Conservation (phyloP, 106 monocot species). For the Amphibolis antarctica region DNA sequence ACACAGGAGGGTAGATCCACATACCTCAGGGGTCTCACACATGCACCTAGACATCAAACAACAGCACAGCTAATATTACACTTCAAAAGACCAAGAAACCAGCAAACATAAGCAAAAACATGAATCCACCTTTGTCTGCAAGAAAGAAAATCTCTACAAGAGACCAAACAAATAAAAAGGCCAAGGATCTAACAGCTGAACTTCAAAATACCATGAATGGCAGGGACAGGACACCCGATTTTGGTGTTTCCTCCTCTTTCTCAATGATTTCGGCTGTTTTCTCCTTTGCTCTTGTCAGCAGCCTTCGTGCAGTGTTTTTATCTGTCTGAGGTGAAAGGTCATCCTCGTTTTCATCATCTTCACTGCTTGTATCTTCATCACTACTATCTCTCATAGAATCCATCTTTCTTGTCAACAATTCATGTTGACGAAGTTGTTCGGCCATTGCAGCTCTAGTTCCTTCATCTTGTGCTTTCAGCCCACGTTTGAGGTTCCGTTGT, state of each 20-base stretch:
- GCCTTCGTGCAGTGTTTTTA: slow-evolving; percentile 28
- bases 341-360: slow-evolving; percentile 45
- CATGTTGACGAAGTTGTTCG: slow-evolving; percentile 81
- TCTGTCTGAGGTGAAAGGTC: slow-evolving; percentile 21
- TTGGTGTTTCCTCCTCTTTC: slow-evolving; percentile 53
- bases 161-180: too few relatives aligned
- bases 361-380: slow-evolving; percentile 47
- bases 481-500: slow-evolving; percentile 60
- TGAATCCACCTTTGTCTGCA: too few relatives aligned
- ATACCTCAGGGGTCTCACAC: too few relatives aligned
- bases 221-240: slow-evolving; percentile 60
- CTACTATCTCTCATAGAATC: slow-evolving; percentile 68
- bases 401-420: slow-evolving; percentile 78
- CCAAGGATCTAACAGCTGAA: too few relatives aligned
- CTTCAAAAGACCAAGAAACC: too few relatives aligned
- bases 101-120: too few relatives aligned
- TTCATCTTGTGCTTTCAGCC: slow-evolving; percentile 78
- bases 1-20: too few relatives aligned
- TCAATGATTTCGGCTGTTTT: slow-evolving; percentile 49
- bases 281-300: slow-evolving; percentile 63
- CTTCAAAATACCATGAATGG: slow-evolving; percentile 72
- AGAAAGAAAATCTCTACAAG: too few relatives aligned
- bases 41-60: too few relatives aligned
- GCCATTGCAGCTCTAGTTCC: slow-evolving; percentile 77
- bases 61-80: too few relatives aligned